phyloP scores from a whole-genome alignment of 768 basidiomycete species.

The Psilocybe subaeruginosa region DNA sequence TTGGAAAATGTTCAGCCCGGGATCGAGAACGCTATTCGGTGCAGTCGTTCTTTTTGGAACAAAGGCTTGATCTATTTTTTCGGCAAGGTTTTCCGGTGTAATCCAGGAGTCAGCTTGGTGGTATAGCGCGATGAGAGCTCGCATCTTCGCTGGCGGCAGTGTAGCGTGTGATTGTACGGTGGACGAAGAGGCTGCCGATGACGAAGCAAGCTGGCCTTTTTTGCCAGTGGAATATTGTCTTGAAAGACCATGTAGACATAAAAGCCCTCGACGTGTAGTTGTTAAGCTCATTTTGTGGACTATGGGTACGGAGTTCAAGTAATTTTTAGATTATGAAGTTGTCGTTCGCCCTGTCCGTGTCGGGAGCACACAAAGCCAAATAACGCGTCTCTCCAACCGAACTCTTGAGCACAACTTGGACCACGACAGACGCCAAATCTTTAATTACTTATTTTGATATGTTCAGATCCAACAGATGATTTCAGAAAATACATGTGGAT shows the following conservation, averaged over 20 bases:
- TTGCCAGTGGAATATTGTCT: conserved; percentile 16
- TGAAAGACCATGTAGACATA: conserved; percentile 12
- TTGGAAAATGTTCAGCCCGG: conserved; percentile 11
- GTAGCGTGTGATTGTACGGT: conserved; percentile 29
- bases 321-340: neutral
- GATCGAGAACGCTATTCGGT: neutral
- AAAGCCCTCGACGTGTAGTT: conserved; percentile 15
- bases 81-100: conserved; percentile 67
- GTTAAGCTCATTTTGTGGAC: conserved; percentile 20
- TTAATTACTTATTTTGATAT: no score
- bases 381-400: conserved; percentile 2
- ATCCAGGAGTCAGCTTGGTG: conserved; percentile 76
- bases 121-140: conserved; percentile 77
- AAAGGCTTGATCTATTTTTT: conserved; percentile 70
- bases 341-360: neutral
- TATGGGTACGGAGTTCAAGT: neutral
- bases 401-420: neutral
- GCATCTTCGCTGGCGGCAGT: conserved; percentile 63
- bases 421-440: no score
- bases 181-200: conserved; percentile 21
- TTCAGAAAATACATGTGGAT: neutral
- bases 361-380: conserved; percentile 5
- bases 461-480: neutral
- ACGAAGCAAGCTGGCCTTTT: conserved; percentile 10
- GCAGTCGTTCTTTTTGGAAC: conserved; percentile 18